Evolutionary conservation across 2,329 filamentous ascomycete genomes (phyloP).

Genomic region (Exophiala sp.): DNA sequence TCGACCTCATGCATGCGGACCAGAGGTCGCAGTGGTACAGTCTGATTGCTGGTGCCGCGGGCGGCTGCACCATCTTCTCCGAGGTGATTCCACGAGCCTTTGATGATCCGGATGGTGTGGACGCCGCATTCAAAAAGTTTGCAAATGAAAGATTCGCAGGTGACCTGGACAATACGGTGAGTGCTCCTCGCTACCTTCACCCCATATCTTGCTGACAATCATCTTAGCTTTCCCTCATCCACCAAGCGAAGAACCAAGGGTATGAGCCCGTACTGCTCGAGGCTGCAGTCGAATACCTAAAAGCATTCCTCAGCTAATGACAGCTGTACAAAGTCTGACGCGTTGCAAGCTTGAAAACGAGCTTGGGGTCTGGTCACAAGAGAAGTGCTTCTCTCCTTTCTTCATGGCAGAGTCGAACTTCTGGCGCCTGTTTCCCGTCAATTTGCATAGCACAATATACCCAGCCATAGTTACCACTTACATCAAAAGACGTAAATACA

Average conservation of each 20-base stretch:
- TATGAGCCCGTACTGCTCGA: constrained; percentile 22
- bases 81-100: constrained; percentile 26
- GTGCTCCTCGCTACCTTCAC: not conserved
- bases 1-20: constrained; percentile 22
- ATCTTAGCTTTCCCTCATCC: constrained; percentile 8
- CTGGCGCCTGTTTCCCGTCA: not conserved
- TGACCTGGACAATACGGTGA: constrained; percentile 10
- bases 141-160: constrained; percentile 20
- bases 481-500: too few relatives aligned
- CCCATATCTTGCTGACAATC: not conserved
- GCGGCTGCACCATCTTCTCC: constrained; percentile 26
- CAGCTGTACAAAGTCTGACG: not conserved
- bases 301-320: constrained; percentile 3
- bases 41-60: constrained; percentile 28
- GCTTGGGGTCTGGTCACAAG: not conserved
- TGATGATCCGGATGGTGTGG: constrained; percentile 16
- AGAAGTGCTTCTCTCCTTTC: not conserved
- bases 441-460: not conserved
- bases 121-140: constrained; percentile 27
- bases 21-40: constrained; percentile 27
- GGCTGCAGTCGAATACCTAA: constrained; percentile 11
- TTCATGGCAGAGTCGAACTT: not conserved
- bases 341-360: not conserved
- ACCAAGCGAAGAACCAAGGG: constrained; percentile 17
- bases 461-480: not conserved